These are phyloP conservation scores for Sporothrix variecibatus DNA, from an alignment of 2,329 filamentous ascomycete species.

Conservation along the genomic window DNA sequence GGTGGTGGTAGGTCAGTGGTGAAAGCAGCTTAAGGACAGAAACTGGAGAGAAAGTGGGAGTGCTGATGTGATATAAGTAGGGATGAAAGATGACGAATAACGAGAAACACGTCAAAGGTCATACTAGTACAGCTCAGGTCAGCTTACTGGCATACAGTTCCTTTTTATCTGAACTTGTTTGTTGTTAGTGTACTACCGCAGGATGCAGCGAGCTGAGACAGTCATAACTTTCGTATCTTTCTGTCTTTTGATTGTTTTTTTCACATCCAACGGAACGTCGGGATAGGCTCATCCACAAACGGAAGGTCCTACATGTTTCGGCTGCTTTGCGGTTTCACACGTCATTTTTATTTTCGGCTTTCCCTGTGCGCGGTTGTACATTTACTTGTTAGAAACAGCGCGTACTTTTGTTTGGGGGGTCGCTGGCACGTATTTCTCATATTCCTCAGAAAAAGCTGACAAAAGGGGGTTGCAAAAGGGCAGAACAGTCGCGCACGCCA, in stretches of 20 bases:
- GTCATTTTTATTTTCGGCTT: neutral
- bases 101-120: neutral
- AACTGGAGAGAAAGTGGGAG: too few species aligned
- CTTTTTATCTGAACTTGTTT: neutral
- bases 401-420: neutral
- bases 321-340: neutral
- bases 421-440: neutral
- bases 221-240: neutral
- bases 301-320: neutral
- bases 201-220: neutral
- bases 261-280: neutral
- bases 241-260: neutral
- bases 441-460: slow-evolving; percentile 7
- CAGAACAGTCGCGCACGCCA: slow-evolving; percentile 16
- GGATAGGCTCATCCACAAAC: neutral
- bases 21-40: neutral
- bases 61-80: neutral
- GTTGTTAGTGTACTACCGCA: neutral
- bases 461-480: slow-evolving; percentile 5
- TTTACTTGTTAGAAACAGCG: neutral
- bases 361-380: neutral
- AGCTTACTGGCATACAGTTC: neutral
- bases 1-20: neutral
- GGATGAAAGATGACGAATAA: neutral
- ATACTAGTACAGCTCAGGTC: neutral